Base-by-base conservation (phyloP, 2,329 filamentous ascomycete genomes). In the Colletotrichum lini region DNA sequence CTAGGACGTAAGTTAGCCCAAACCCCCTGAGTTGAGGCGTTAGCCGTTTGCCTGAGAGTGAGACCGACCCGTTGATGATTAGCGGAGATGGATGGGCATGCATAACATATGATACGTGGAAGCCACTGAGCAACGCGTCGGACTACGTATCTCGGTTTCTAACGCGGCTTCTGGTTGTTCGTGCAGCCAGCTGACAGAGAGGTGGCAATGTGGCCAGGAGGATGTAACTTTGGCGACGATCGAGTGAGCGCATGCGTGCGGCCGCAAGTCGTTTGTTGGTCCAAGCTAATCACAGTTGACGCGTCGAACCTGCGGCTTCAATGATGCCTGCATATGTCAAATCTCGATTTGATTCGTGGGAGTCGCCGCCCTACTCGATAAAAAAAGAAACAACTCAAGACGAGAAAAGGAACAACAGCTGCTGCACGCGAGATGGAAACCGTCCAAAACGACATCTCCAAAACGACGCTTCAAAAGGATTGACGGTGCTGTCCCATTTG, bases 1-100 rank as follows among this genome's bases (percentile, higher is more conserved):
- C 35, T 38, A 38, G 35, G 35, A 10, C 9, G 35, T 10, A 10
- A 10, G 35, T 38, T 47, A 47, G 18, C 26, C 23, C 18, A 7
- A 49, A 26, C 49, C 58, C 65, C 59, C 44, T 68, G 69, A 64
- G 21, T 40, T 15, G 58, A 54, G 65, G 69, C 65, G 45, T 64
- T 49, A 38, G 59, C 26, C 40, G 21, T 50, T n/a, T n/a, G 35
- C 47, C 45, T n/a, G 35, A 50, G 18, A 38, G 35, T 38, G 35
- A 38, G 35, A 38, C 35, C 35, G 9, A 26, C n/a, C 47, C 35
- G 21, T n/a, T 42, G 35, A n/a, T 49, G 45, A n/a, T 18, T 30
- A 15, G 26, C 4, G n/a, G 15, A 13, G 18, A 10, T 42, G 35
- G 23, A 10, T 42, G 35, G 21, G 35, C n/a, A 52, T 59, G 21